Percentiles rank a stretch among this genome's conserved stretches.
These are phyloP conservation scores for Fusarium annulatum DNA, from an alignment of 2,329 filamentous ascomycete genomes.

Conservation along the genomic window DNA sequence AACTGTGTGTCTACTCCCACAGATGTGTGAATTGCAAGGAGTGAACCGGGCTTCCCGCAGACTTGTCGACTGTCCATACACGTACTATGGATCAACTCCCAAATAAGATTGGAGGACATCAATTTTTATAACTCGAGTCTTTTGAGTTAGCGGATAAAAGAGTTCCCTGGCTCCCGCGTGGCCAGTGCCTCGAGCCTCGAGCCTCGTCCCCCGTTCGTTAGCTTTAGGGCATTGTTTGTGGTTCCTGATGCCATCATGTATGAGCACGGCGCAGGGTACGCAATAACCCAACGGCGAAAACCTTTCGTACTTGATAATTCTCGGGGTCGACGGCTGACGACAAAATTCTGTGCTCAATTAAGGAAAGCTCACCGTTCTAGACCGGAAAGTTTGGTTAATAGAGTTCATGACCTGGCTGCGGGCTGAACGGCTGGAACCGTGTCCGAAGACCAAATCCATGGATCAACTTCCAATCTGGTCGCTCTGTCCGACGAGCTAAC, in stretches of 20 bases:
- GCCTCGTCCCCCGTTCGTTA: constrained; percentile 10
- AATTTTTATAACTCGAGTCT: constrained; percentile 20
- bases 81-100: constrained; percentile 15
- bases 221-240: constrained; percentile 4
- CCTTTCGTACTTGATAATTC: constrained; percentile 1
- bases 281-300: constrained; percentile 5
- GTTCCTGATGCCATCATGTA: constrained; percentile 30
- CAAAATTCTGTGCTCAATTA: constrained; percentile 1
- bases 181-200: constrained; percentile 36
- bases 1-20: background rate
- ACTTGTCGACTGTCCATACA: background rate
- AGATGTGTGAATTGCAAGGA: background rate
- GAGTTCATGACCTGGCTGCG: constrained; percentile 31
- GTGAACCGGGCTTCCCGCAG: background rate
- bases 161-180: constrained; percentile 40
- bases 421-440: constrained; percentile 31
- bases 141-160: constrained; percentile 33
- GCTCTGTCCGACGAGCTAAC: constrained; percentile 31
- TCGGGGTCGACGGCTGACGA: constrained; percentile 11
- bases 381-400: constrained; percentile 21
- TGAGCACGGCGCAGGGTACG: background rate
- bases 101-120: constrained; percentile 13
- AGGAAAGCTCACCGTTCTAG: constrained; percentile 29
- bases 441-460: constrained; percentile 19
- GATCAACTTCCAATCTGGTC: constrained; percentile 38